phyloP scores from a whole-genome alignment of 23 red algal species.

The Gracilaria domingensis region DNA sequence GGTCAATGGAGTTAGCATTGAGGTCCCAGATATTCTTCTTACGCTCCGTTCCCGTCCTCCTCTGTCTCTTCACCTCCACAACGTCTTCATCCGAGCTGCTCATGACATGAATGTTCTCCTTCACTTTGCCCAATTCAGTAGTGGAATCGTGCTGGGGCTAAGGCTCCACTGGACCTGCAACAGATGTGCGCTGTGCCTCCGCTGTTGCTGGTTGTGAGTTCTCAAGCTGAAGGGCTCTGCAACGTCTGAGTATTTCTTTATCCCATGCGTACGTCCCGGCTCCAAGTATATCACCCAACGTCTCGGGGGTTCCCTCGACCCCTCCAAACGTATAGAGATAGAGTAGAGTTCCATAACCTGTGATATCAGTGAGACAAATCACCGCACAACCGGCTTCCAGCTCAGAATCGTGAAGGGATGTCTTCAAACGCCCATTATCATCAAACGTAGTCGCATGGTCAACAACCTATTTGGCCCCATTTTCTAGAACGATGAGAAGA shows the following conservation, averaged over 20 bases:
- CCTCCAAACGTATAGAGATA: slow-evolving; percentile 22
- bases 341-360: background rate
- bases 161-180: background rate
- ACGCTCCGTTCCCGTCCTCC: background rate
- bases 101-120: background rate
- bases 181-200: background rate
- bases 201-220: background rate
- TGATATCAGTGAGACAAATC: background rate
- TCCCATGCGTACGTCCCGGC: slow-evolving; percentile 21
- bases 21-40: background rate
- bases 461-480: too few relatives aligned
- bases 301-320: background rate
- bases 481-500: too few relatives aligned
- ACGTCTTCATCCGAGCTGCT: too few relatives aligned
- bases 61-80: too few relatives aligned
- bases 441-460: too few relatives aligned
- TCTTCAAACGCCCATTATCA: too few relatives aligned
- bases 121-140: too few relatives aligned
- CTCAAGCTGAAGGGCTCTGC: background rate
- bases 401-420: background rate
- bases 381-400: background rate
- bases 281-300: background rate
- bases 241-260: background rate
- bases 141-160: too few relatives aligned
- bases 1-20: background rate